Conservation (phyloP, 345 rosid species). For the Fremontodendron californicum region DNA sequence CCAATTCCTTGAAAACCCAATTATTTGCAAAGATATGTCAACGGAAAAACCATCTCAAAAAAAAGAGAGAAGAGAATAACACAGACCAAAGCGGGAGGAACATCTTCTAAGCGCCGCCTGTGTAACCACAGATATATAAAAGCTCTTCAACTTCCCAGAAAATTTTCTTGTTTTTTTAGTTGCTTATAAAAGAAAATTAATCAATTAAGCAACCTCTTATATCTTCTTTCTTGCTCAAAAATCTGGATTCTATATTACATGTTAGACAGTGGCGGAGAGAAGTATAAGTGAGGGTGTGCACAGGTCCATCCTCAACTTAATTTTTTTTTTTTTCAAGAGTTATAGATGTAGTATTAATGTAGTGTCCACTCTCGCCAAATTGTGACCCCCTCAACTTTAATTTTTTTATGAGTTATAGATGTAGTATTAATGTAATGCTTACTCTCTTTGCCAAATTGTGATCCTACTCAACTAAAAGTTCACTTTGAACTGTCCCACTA, state of each 20-base stretch:
- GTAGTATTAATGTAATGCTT: no score
- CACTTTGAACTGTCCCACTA: no score
- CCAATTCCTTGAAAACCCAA: background rate
- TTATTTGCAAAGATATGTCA: background rate
- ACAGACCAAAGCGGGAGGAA: slow-evolving; percentile 45
- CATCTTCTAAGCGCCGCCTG: slow-evolving; percentile 60
- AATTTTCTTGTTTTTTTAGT: background rate
- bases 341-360: no score
- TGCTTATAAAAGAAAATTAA: background rate
- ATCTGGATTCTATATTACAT: slow-evolving; percentile 15
- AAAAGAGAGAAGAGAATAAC: slow-evolving; percentile 4
- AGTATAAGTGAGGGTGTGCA: no score
- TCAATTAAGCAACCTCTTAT: background rate
- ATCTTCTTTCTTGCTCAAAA: slow-evolving; percentile 10
- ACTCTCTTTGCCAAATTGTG: no score
- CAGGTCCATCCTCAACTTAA: no score
- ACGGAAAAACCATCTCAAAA: slow-evolving; percentile 3
- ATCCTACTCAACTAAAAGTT: no score
- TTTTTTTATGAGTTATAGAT: no score
- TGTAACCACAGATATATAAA: slow-evolving; percentile 24
- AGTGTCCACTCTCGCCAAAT: no score
- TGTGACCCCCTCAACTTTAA: no score
- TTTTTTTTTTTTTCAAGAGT: no score
- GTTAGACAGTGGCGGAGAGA: no score
- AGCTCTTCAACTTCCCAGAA: slow-evolving; percentile 35